phyloP scores from a whole-genome alignment of 306 rosid species.

The Vachellia pachyceras region DNA sequence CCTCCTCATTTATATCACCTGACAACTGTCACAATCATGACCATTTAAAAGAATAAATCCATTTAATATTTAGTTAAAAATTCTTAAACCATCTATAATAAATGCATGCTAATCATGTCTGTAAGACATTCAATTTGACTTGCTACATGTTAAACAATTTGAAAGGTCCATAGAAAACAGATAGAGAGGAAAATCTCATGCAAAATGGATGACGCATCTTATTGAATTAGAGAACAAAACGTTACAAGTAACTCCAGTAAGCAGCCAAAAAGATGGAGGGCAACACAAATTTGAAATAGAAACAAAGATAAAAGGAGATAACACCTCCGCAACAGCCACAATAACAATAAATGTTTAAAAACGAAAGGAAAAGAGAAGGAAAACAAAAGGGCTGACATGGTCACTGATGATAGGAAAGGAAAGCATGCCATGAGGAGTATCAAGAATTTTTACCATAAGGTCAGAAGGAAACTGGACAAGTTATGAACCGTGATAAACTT shows the following conservation, averaged over 20 bases:
- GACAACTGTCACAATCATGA: conserved; percentile 72
- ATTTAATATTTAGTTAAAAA: neutral
- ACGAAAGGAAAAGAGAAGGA: neutral
- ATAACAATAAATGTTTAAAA: neutral
- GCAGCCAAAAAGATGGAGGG: conserved; percentile 23
- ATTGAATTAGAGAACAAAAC: neutral
- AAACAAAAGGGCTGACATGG: neutral
- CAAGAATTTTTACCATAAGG: neutral
- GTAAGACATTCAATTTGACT: conserved; percentile 18
- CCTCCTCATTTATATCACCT: conserved; percentile 94
- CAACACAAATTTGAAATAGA: conserved; percentile 1
- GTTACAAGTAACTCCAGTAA: conserved; percentile 16
- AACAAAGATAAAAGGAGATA: neutral
- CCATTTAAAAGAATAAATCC: conserved; percentile 28
- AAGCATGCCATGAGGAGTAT: neutral
- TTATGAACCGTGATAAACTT: conserved; percentile 36
- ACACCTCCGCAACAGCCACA: neutral
- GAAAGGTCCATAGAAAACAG: conserved; percentile 7
- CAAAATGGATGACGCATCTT: conserved; percentile 11
- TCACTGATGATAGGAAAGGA: conserved; percentile 18
- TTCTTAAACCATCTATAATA: conserved; percentile 21
- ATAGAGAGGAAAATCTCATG: neutral
- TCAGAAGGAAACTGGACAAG: neutral
- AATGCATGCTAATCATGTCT: conserved; percentile 20
- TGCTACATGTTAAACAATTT: conserved; percentile 2